Base-by-base conservation (phyloP, 1,139 yeast species). In the Hansenula sp. region DNA sequence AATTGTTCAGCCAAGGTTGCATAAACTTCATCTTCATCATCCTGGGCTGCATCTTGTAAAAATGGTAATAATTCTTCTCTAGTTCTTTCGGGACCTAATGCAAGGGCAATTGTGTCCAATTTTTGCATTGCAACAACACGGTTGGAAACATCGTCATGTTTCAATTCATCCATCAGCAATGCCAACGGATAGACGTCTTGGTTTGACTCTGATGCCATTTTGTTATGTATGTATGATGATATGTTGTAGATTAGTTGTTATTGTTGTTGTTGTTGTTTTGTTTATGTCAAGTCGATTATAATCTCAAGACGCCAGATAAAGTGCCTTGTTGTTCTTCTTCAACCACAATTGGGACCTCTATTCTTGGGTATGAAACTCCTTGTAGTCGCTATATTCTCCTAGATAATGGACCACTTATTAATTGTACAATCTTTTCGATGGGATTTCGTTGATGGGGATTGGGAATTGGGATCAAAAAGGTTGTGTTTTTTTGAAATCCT, bases 1-100 rank as follows among this genome's bases (percentile, higher is more conserved):
- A 94, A 70, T 68, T 91, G 93, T 54, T 85, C 87, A 4, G 98
- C 98, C 54, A 94, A 76, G 17, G 90, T 94, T 1, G 97, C 89
- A 65, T 93, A 84, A 9, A 94, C 96, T 66, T 94, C 99, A 65
- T 94, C 99, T 66, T 94, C 99, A 63, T 94, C 99, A 59, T 93
- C 99, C 55, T 93, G 96, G 11, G 97, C 91, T 37, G 90, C 98
- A 56, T 86, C 88, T 50, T 79, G 84, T 52, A 94, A 75, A 62
- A 93, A 93, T 32, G 98, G 98, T 48, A 94, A 74, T 60, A 94
- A 75, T 65, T 94, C 99, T 41, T 77, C 76, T 48, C 96, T 76
- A 16, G 98, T 88, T 61, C 99, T 78, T 62, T 89, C 96, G 9
- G 95, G 94, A 10, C 99, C 99, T 50, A 94, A 72, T 2, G 99